Evolutionary conservation across 2,329 filamentous ascomycete species (phyloP).

Genomic region (Elsinoe perseae): DNA sequence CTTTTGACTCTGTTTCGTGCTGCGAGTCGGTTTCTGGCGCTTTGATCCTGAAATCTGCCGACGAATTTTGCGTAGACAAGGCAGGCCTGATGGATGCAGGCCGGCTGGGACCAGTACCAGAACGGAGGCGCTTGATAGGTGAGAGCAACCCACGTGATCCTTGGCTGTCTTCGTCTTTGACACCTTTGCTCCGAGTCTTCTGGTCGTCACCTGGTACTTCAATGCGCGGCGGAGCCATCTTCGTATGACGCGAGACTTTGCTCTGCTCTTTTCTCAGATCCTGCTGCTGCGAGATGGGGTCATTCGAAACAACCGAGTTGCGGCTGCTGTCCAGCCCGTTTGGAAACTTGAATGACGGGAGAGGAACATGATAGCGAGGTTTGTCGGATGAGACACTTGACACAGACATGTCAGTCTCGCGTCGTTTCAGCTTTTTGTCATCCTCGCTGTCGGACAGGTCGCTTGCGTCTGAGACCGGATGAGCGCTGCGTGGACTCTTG

Average conservation of each 20-base stretch:
- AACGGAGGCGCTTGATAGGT: conserved; percentile 13
- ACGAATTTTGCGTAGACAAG: conserved; percentile 23
- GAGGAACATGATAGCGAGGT: conserved; percentile 36
- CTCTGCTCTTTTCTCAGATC: conserved; percentile 31
- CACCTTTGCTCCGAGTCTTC: conserved; percentile 28
- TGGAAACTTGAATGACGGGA: conserved; percentile 47
- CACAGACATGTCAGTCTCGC: conserved; percentile 30
- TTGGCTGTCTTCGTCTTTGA: conserved; percentile 1
- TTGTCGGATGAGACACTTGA: conserved; percentile 30
- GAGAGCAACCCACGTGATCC: conserved; percentile 5
- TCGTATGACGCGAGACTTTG: conserved; percentile 37
- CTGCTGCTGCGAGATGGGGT: conserved; percentile 39
- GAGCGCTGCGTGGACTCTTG: conserved; percentile 33
- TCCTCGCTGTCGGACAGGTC: conserved; percentile 29
- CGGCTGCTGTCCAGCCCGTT: conserved; percentile 15
- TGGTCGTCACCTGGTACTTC: conserved; percentile 35
- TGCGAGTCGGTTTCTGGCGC: not conserved
- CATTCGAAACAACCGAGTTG: conserved; percentile 19
- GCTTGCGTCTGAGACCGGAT: conserved; percentile 29
- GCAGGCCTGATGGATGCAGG: conserved; percentile 24
- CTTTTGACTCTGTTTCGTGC: not conserved
- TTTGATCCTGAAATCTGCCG: not conserved
- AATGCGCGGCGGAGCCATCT: conserved; percentile 44
- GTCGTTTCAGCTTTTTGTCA: conserved; percentile 18
- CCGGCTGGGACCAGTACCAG: conserved; percentile 22